Evolutionary conservation across 2,329 filamentous ascomycete species (phyloP).

Genomic region (Aspergillus sp.): DNA sequence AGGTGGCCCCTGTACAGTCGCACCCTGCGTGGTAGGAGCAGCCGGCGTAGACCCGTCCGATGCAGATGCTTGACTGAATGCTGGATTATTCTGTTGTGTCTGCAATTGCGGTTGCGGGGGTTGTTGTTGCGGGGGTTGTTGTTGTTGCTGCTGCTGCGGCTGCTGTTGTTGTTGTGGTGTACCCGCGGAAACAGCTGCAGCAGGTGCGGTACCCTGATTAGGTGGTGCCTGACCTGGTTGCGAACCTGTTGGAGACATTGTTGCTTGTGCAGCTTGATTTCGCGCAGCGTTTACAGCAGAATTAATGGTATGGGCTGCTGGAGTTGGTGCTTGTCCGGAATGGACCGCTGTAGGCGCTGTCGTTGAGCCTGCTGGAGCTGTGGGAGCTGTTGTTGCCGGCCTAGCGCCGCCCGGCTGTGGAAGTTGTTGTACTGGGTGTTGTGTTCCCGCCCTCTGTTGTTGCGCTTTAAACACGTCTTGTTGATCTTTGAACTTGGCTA

Average conservation of each 20-base stretch:
- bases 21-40: constrained; percentile 28
- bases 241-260: constrained; percentile 37
- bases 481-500: constrained; percentile 50
- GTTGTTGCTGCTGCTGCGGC: constrained; percentile 23
- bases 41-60: constrained; percentile 34
- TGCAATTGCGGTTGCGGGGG: constrained; percentile 20
- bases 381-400: constrained; percentile 19
- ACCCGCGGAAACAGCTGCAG: constrained; percentile 23
- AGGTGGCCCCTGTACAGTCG: constrained; percentile 37
- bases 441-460: constrained; percentile 29
- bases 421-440: constrained; percentile 18
- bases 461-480: constrained; percentile 46
- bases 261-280: constrained; percentile 38
- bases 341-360: constrained; percentile 29
- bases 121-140: constrained; percentile 22
- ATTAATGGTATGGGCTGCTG: constrained; percentile 48
- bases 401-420: constrained; percentile 17
- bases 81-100: constrained; percentile 30
- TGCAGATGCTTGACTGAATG: constrained; percentile 32
- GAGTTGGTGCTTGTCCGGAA: constrained; percentile 34
- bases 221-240: constrained; percentile 32
- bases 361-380: constrained; percentile 22
- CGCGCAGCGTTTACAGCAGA: constrained; percentile 48
- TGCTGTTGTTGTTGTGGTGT: constrained; percentile 18
- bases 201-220: constrained; percentile 27